These are phyloP conservation scores for Leccinum olivaceoglutinosum DNA, from an alignment of 1,284 basidiomycete genomes.

Conservation along the genomic window DNA sequence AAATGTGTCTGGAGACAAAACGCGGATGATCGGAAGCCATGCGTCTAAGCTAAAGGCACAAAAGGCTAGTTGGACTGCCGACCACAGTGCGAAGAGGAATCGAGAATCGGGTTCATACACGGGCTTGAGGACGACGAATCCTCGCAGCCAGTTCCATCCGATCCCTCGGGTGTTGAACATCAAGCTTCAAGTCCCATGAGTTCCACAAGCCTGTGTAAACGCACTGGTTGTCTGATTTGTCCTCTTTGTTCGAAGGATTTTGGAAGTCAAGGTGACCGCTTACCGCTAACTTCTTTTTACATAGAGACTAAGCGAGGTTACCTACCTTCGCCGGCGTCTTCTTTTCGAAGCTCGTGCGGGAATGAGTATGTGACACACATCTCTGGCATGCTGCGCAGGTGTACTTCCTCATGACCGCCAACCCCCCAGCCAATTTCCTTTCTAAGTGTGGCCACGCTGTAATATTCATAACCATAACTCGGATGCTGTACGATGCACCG, in stretches of 20 bases:
- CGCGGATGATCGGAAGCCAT: constrained; percentile 44
- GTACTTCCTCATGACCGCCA: not conserved
- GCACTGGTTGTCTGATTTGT: not conserved
- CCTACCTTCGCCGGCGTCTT: too few relatives aligned
- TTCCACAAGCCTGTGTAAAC: constrained; percentile 19
- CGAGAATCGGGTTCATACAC: constrained; percentile 14
- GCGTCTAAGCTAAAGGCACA: constrained; percentile 27
- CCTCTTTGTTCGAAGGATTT: not conserved
- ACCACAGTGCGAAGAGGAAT: constrained; percentile 15
- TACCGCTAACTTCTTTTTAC: too few relatives aligned
- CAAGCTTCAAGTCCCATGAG: constrained; percentile 19
- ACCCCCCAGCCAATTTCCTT: not conserved
- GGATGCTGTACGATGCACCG: too few relatives aligned
- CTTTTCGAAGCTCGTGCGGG: not conserved
- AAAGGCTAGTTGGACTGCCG: constrained; percentile 28
- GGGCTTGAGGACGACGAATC: constrained; percentile 17
- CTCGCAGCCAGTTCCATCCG: constrained; percentile 27
- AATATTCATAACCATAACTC: too few relatives aligned
- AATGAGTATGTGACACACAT: not conserved
- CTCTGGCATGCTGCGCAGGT: not conserved
- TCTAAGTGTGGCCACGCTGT: not conserved
- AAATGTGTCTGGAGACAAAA: constrained; percentile 31
- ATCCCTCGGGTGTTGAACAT: constrained; percentile 22
- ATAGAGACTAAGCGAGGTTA: too few relatives aligned
- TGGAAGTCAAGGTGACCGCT: not conserved